Evolutionary conservation across 106 monocot species (phyloP).

Genomic region (Ottelia alismoides): DNA sequence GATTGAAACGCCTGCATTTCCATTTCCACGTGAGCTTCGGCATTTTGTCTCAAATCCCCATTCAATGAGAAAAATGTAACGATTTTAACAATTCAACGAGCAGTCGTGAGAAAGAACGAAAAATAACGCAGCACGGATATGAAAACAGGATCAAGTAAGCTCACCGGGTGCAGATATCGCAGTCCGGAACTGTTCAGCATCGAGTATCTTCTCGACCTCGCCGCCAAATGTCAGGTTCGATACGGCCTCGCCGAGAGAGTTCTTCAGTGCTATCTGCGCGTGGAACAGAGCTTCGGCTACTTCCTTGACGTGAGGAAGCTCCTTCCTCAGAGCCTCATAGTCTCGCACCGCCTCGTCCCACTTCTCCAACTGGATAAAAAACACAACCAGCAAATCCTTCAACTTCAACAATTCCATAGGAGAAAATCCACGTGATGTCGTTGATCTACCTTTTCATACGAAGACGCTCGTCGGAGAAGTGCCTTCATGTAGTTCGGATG

Average conservation of each 20-base stretch:
- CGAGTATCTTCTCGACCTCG: slow-evolving; percentile 47
- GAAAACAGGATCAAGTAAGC: background rate
- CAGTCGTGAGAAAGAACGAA: too few relatives aligned
- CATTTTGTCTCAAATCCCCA: too few relatives aligned
- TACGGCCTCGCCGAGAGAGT: slow-evolving; percentile 47
- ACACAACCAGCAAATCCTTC: background rate
- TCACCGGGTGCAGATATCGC: slow-evolving; percentile 65
- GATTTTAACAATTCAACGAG: too few relatives aligned
- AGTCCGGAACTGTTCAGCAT: slow-evolving; percentile 44
- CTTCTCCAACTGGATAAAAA: slow-evolving; percentile 36
- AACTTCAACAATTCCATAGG: too few relatives aligned
- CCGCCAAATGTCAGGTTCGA: slow-evolving; percentile 58
- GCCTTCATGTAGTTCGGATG: slow-evolving; percentile 55
- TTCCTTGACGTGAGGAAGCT: slow-evolving; percentile 51
- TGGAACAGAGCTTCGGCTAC: slow-evolving; percentile 61
- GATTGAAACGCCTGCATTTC: slow-evolving; percentile 74
- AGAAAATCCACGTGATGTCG: background rate
- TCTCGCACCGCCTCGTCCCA: slow-evolving; percentile 74
- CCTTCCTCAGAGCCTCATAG: slow-evolving; percentile 64
- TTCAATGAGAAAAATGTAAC: too few relatives aligned
- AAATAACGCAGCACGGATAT: too few relatives aligned
- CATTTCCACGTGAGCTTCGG: too few relatives aligned
- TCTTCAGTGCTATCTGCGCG: slow-evolving; percentile 57
- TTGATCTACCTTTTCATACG: slow-evolving; percentile 50
- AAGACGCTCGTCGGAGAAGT: slow-evolving; percentile 66